Evolutionary conservation across 129 eudicot species (phyloP).

Genomic region (Helianthus tuberosus): DNA sequence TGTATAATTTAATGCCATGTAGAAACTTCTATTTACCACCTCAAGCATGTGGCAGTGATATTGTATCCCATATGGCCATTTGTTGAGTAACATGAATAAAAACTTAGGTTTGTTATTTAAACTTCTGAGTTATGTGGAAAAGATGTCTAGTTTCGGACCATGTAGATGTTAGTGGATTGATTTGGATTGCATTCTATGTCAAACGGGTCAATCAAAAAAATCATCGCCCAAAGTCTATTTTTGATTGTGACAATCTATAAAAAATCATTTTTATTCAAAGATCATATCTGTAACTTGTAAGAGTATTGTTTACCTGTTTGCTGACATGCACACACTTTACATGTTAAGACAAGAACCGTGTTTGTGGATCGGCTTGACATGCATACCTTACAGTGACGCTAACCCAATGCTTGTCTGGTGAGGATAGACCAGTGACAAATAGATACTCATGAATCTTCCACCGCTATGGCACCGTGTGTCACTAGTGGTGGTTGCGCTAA

Average conservation of each 20-base stretch:
- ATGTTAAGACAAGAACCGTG: no score
- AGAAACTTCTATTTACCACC: not conserved
- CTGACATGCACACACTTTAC: no score
- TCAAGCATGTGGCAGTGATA: conserved; percentile 2
- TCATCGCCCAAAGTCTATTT: not conserved
- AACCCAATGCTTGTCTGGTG: no score
- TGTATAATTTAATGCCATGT: not conserved
- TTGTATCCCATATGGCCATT: conserved; percentile 4
- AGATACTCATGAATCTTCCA: no score
- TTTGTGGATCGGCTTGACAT: no score
- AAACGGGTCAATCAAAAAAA: not conserved
- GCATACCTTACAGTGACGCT: no score
- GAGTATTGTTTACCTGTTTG: no score
- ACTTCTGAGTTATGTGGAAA: not conserved
- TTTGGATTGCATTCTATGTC: not conserved
- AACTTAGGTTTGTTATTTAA: not conserved
- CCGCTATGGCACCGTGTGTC: no score
- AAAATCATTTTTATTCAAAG: not conserved
- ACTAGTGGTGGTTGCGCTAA: no score
- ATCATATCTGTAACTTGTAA: no score
- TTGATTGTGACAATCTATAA: not conserved
- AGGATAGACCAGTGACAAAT: no score
- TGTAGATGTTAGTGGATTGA: not conserved
- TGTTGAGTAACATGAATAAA: conserved; percentile 1
- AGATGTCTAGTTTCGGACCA: not conserved